phyloP scores from a whole-genome alignment of 2,329 filamentous ascomycete genomes.

The Aureobasidium sp. region DNA sequence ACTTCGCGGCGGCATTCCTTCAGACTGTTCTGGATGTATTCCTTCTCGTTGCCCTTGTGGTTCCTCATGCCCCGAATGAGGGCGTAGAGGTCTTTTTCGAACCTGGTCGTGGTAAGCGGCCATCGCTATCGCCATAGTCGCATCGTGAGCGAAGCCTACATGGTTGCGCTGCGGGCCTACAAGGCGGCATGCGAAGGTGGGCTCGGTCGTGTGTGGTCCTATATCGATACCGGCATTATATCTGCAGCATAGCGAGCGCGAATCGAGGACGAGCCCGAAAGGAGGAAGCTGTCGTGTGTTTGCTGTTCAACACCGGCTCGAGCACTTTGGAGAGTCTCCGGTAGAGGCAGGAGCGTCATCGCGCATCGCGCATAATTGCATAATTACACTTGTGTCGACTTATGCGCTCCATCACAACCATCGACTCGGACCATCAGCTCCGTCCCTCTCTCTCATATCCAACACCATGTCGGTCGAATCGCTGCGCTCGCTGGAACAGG shows the following conservation, averaged over 20 bases:
- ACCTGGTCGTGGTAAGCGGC: conserved; percentile 52
- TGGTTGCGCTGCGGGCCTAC: conserved; percentile 7
- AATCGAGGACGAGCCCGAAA: not conserved
- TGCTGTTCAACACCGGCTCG: not conserved
- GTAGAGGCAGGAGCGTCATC: not conserved
- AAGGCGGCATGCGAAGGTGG: not conserved
- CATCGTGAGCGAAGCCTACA: not conserved
- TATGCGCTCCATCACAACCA: not conserved
- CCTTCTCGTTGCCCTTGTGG: conserved; percentile 89
- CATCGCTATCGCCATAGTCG: not conserved
- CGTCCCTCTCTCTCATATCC: not conserved
- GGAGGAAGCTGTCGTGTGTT: not conserved
- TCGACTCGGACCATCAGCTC: too few relatives aligned
- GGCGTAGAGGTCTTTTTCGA: conserved; percentile 98
- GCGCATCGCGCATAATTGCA: not conserved
- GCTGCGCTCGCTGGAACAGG: conserved; percentile 26
- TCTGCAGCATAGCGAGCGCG: not conserved
- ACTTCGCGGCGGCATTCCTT: conserved; percentile 95
- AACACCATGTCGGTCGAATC: conserved; percentile 19
- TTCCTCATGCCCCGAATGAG: conserved; percentile 93
- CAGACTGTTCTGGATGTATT: conserved; percentile 87
- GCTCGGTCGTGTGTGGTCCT: not conserved
- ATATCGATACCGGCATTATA: conserved; percentile 3
- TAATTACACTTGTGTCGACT: not conserved
- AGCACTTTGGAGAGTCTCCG: not conserved